Percentiles rank a stretch among this genome's conserved stretches.
phyloP scores from a whole-genome alignment of 768 basidiomycete species.

The Suillus clintonianus region DNA sequence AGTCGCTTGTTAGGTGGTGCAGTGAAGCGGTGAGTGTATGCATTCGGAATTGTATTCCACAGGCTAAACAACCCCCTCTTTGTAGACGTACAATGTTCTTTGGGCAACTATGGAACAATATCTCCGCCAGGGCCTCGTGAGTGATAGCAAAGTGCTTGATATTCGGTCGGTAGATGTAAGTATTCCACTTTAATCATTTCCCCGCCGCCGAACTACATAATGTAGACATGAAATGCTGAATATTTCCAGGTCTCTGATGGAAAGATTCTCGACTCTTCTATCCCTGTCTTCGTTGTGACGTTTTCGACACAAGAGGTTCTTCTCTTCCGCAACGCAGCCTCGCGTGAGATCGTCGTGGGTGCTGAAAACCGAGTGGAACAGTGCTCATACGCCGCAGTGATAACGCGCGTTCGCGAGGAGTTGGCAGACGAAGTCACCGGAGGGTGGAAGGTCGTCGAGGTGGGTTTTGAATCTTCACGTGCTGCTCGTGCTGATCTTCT shows the following conservation, averaged over 20 bases:
- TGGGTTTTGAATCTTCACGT: slow-evolving; percentile 36
- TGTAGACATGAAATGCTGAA: neutral
- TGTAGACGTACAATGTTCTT: slow-evolving; percentile 93
- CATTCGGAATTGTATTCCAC: neutral
- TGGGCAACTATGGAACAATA: slow-evolving; percentile 98
- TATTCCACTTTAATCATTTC: slow-evolving; percentile 12
- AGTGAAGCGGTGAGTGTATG: slow-evolving; percentile 80
- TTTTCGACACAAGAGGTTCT: slow-evolving; percentile 95
- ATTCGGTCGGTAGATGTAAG: slow-evolving; percentile 96
- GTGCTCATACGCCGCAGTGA: slow-evolving; percentile 87
- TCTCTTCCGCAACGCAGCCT: slow-evolving; percentile 86
- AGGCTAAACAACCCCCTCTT: neutral
- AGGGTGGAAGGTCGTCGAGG: slow-evolving; percentile 98
- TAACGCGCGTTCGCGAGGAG: slow-evolving; percentile 88
- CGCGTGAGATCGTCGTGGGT: slow-evolving; percentile 84
- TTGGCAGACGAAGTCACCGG: slow-evolving; percentile 91
- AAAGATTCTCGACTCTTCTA: slow-evolving; percentile 86
- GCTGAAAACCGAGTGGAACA: slow-evolving; percentile 91
- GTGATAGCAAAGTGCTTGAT: slow-evolving; percentile 93
- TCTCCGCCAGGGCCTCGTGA: slow-evolving; percentile 84
- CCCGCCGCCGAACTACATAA: neutral
- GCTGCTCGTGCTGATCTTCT: neutral
- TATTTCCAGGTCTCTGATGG: slow-evolving; percentile 69
- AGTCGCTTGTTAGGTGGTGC: slow-evolving; percentile 87
- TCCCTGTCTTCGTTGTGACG: slow-evolving; percentile 89